phyloP scores from a whole-genome alignment of 2,329 filamentous ascomycete genomes.

The Fusarium odoratissimum region DNA sequence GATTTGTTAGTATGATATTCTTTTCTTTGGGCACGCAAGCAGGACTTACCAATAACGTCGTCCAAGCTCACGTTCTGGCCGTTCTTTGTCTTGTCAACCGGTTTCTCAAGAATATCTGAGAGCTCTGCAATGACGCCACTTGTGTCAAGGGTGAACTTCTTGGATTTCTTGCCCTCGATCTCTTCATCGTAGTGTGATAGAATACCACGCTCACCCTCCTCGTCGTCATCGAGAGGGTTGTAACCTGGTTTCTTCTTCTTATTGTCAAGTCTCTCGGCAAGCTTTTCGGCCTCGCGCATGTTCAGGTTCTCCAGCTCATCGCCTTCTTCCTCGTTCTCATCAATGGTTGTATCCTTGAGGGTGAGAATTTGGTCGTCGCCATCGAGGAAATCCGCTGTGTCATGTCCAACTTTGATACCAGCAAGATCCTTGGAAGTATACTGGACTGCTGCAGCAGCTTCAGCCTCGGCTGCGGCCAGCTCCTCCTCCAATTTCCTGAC shows the following conservation, averaged over 20 bases:
- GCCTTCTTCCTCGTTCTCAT: constrained; percentile 84
- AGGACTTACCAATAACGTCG: constrained; percentile 70
- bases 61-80: constrained; percentile 82
- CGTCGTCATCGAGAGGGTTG: constrained; percentile 81
- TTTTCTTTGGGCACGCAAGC: neutral
- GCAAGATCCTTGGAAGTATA: constrained; percentile 89
- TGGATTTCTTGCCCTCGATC: constrained; percentile 88
- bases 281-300: constrained; percentile 76
- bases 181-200: constrained; percentile 96
- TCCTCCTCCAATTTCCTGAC: constrained; percentile 79
- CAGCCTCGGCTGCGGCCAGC: constrained; percentile 78
- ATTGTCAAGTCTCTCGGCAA: constrained; percentile 80
- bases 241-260: constrained; percentile 94
- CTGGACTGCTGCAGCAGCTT: constrained; percentile 69
- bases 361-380: constrained; percentile 90
- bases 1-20: constrained; percentile 15
- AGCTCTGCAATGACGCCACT: constrained; percentile 76
- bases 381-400: constrained; percentile 82
- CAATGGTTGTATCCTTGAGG: constrained; percentile 90
- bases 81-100: constrained; percentile 68
- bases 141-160: constrained; percentile 87
- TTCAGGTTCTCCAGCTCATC: constrained; percentile 88
- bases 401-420: constrained; percentile 92
- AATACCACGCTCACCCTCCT: constrained; percentile 73
- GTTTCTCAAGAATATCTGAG: constrained; percentile 64